Percentiles rank a stretch among this genome's conserved stretches.
Conservation (phyloP, 495 filamentous ascomycete genomes). For the Margaritispora aquatica region DNA sequence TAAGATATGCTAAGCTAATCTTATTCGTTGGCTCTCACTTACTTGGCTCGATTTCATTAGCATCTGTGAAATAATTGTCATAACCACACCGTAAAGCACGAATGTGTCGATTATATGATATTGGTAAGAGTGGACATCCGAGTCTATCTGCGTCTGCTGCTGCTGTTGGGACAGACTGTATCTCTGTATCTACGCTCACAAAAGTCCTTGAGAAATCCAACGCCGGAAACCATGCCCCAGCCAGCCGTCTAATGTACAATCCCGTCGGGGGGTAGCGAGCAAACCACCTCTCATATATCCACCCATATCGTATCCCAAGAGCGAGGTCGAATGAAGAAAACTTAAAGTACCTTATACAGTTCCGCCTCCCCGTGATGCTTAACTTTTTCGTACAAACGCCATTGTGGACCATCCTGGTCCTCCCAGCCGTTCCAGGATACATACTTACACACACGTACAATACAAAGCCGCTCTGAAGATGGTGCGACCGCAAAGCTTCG, state of each 20-base stretch:
- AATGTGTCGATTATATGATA: neutral
- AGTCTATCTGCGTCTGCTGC: slow-evolving; percentile 3
- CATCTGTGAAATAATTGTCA: no score
- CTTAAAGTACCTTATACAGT: slow-evolving; percentile 4
- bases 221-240: neutral
- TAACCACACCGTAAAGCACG: no score
- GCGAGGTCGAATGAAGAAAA: slow-evolving; percentile 13
- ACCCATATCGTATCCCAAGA: neutral
- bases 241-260: neutral
- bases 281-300: no score
- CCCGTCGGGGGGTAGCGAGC: no score
- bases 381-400: slow-evolving; percentile 15
- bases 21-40: neutral
- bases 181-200: neutral
- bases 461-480: slow-evolving; percentile 15
- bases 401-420: no score
- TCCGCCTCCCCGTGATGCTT: neutral
- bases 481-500: no score
- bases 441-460: neutral
- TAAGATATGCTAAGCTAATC: no score
- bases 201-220: neutral
- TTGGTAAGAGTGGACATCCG: slow-evolving; percentile 1
- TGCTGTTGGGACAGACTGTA: neutral
- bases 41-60: no score
- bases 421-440: neutral